Conservation (phyloP, 129 eudicot genomes). For the Chrysanthemum makinoi region DNA sequence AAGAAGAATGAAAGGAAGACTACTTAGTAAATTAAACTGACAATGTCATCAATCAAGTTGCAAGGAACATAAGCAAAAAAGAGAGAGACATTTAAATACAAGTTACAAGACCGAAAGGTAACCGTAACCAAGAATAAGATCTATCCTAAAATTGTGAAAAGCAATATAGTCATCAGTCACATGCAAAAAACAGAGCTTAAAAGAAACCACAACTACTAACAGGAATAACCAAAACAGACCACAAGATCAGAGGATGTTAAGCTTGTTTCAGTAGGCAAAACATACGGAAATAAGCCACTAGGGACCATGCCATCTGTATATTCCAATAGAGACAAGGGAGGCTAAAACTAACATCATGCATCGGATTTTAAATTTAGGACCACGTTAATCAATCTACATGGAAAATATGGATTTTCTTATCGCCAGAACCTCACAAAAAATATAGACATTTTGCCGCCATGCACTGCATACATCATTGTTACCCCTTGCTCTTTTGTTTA, state of each 20-base stretch:
- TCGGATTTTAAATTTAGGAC: not conserved
- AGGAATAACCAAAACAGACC: not conserved
- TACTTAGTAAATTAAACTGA: not conserved
- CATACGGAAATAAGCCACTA: not conserved
- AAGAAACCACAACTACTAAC: not conserved
- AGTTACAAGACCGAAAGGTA: not conserved
- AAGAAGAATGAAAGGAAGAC: not conserved
- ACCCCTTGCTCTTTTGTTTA: not conserved
- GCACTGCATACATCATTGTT: not conserved
- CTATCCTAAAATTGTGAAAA: not conserved
- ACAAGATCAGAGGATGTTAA: not conserved
- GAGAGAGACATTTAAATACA: not conserved
- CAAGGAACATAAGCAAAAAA: slow-evolving; percentile 1
- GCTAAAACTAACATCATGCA: not conserved
- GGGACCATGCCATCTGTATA: not conserved
- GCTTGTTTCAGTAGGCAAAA: not conserved
- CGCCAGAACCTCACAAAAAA: not conserved
- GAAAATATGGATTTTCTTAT: not conserved
- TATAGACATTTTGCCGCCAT: not conserved
- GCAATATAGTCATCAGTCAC: not conserved
- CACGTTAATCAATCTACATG: not conserved
- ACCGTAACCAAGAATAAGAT: not conserved
- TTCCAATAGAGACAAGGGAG: not conserved
- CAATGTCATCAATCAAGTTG: not conserved
- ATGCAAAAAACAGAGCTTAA: not conserved